These are phyloP conservation scores for Xylaria venustula DNA, from an alignment of 495 filamentous ascomycete genomes.

Conservation along the genomic window DNA sequence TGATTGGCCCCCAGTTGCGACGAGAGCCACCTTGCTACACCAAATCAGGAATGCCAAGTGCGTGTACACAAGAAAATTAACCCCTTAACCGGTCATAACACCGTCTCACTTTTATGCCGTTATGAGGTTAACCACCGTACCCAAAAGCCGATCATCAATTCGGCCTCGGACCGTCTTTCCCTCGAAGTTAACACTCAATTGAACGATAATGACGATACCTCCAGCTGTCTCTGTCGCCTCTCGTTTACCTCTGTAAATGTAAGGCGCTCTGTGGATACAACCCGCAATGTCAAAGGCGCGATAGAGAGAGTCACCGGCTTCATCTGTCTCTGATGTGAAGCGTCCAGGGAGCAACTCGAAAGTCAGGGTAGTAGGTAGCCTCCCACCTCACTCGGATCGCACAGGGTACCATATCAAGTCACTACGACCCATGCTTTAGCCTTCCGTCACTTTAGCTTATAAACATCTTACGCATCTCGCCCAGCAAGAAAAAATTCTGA, in stretches of 20 bases:
- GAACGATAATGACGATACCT: background rate
- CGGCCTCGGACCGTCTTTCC: background rate
- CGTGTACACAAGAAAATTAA: background rate
- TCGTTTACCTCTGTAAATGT: background rate
- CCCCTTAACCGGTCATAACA: constrained; percentile 6
- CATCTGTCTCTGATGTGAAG: constrained; percentile 3
- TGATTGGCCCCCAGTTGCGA: background rate
- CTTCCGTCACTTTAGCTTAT: background rate
- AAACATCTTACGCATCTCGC: background rate
- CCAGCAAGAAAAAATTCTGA: background rate
- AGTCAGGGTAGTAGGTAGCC: background rate
- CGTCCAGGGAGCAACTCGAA: background rate
- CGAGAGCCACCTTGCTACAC: background rate
- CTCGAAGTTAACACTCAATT: background rate
- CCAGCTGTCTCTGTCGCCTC: background rate
- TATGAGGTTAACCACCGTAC: background rate
- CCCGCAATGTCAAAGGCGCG: constrained; percentile 6
- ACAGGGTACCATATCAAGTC: background rate
- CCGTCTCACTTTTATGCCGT: background rate
- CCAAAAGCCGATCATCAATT: background rate
- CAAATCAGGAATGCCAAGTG: constrained; percentile 6
- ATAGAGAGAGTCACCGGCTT: background rate
- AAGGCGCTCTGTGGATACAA: background rate
- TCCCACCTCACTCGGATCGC: background rate
- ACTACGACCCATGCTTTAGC: background rate